Conservation (phyloP, 345 rosid genomes). For the Bruguiera parviflora region DNA sequence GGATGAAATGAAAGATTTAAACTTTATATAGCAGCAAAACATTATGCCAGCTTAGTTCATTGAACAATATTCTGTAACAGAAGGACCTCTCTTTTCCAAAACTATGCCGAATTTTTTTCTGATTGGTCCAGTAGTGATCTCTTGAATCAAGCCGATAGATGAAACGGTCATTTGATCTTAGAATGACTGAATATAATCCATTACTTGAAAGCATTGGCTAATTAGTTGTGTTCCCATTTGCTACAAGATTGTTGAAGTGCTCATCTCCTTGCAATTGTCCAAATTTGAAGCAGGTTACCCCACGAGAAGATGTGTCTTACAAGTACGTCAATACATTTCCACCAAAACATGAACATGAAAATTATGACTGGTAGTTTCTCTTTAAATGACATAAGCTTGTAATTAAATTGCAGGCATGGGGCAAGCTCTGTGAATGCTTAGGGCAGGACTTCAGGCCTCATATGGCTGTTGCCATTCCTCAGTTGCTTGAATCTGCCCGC, state of each 20-base stretch:
- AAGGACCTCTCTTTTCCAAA: too few species aligned
- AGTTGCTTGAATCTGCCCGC: slow-evolving; percentile 14
- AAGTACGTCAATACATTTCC: slow-evolving; percentile 3
- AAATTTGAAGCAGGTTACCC: slow-evolving; percentile 3
- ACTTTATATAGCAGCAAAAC: too few species aligned
- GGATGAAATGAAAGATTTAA: too few species aligned
- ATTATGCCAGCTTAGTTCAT: too few species aligned
- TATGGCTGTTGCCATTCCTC: slow-evolving; percentile 10
- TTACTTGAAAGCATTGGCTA: not conserved
- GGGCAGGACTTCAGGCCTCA: slow-evolving; percentile 10
- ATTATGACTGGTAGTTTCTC: not conserved
- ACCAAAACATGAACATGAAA: not conserved
- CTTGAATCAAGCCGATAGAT: too few species aligned
- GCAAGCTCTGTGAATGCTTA: slow-evolving; percentile 14
- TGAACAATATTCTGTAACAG: too few species aligned
- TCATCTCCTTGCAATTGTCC: slow-evolving; percentile 2
- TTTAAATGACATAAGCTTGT: not conserved
- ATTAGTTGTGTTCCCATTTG: not conserved
- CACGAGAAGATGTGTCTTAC: slow-evolving; percentile 8
- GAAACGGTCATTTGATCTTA: not conserved
- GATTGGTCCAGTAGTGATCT: too few species aligned
- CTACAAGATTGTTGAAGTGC: slow-evolving; percentile 5
- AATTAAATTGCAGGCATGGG: slow-evolving; percentile 17
- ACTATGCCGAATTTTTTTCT: too few species aligned
- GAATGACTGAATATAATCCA: not conserved